Evolutionary conservation across 208 protist species (phyloP), one percentile per base, ranked within the genome.

Genomic region (Histomonas meleagridis): DNA sequence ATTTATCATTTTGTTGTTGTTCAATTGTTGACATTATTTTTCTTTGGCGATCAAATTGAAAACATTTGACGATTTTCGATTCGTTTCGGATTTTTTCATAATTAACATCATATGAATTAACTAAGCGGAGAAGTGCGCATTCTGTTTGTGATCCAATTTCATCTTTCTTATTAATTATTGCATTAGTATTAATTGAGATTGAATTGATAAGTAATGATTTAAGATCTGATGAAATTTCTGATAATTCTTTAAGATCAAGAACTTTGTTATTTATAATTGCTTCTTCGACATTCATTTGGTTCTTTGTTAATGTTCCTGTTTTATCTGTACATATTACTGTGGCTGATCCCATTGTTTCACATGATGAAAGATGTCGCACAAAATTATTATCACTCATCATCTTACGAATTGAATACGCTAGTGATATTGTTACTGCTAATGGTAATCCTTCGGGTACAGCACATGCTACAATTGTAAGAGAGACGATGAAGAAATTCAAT

Each of bases 241-340:
- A n/a, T 14, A 81, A 51, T 51, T 26, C n/a, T 32, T 65, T 26
- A n/a, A n/a, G 3, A n/a, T 10, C 7, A n/a, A 65, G 7, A 65
- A 10, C n/a, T 32, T 65, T 16, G 0, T 76, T 21, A 79, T 91
- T 90, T n/a, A 93, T 91, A 62, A 62, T 65, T 12, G 93, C 40
- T 48, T 35, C n/a, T 49, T 53, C 55, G 14, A 93, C 78, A 69
- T 65, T 93, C 92, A 93, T 93, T 51, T 72, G 28, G 23, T 92
- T 92, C 23, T 78, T 0, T 0, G 92, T 93, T 48, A 93, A 51
- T 90, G 92, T 93, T 4, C 98, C 98, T 5, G 98, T 99, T 93
- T 99, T 99, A 94, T 99, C 98, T 12, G 95, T 96, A 94, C 97
- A 98, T 92, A 99, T 98, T 28, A 98, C 95, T n/a, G 96, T 97